Conservation (phyloP, 148 eudicot genomes). For the Spergularia marina region DNA sequence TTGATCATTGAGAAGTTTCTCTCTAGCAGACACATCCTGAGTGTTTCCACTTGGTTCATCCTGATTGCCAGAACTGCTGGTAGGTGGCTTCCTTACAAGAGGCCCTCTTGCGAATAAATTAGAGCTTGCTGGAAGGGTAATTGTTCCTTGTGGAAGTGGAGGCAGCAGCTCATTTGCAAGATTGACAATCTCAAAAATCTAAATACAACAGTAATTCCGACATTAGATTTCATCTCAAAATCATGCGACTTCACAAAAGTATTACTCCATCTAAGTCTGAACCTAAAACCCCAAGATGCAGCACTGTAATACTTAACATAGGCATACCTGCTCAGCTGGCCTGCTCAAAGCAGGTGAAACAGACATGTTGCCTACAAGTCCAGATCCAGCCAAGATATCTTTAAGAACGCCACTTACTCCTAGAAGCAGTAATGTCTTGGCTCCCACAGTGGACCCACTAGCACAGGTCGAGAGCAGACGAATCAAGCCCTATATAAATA, state of each 20-base stretch:
- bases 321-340: conserved; percentile 92
- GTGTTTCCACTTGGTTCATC: conserved; percentile 54
- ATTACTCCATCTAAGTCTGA: too few relatives aligned
- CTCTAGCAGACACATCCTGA: conserved; percentile 63
- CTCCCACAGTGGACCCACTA: conserved; percentile 88
- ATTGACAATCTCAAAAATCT: conserved; percentile 98
- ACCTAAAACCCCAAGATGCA: neutral
- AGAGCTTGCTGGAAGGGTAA: conserved; percentile 72
- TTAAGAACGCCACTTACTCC: conserved; percentile 87
- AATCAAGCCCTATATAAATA: conserved; percentile 69
- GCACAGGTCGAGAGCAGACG: conserved; percentile 95
- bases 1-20: conserved; percentile 76
- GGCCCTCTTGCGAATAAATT: conserved; percentile 65
- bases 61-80: conserved; percentile 56
- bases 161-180: conserved; percentile 99
- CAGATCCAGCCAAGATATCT: conserved; percentile 85
- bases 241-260: too few relatives aligned
- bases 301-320: neutral
- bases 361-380: conserved; percentile 75
- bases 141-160: conserved; percentile 82
- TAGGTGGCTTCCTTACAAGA: conserved; percentile 49
- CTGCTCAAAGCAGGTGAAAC: conserved; percentile 87
- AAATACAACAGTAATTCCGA: neutral
- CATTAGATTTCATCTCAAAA: conserved; percentile 1
- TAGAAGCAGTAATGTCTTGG: conserved; percentile 81